Base-by-base conservation (phyloP, 352 stramenopile species). In the Phytophthora hybrid region DNA sequence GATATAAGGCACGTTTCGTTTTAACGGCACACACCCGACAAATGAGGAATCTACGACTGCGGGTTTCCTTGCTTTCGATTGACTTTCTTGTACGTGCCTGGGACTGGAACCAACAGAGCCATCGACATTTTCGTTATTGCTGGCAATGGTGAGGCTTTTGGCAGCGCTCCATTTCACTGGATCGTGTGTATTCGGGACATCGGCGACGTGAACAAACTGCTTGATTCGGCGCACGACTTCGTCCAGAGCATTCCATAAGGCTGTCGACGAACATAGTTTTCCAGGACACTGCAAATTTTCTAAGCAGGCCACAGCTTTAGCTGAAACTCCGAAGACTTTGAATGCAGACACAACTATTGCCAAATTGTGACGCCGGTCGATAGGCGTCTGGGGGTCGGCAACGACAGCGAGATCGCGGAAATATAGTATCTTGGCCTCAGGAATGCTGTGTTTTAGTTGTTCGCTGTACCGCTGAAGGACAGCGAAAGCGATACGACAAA, bases 401-500 rank as follows among this genome's bases (percentile, higher is more conserved):
- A 56, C 39, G 8, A 11, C 9, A 37, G 18, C 29, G 10, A 68
- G 14, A 19, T n/a, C 8, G 1, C 41, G 18, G 26, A 52, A 34
- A 52, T 44, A 14, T 2, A 68, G 54, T 18, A 61, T 16, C 21
- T 55, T 58, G 2, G 7, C n/a, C 23, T 54, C 51, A 21, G 37
- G 10, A 39, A 46, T n/a, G 10, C 18, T 55, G 7, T 41, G 31
- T 4, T 69, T 49, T 21, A 76, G 21, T 13, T 59, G 29, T 8
- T 44, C 46, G 8, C 60, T 44, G 39, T 56, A 77, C 13, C 52
- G 69, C 7, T 52, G 53, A 57, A 66, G 49, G 10, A 85, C 29
- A 5, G 53, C 70, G 47, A 59, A 61, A 54, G 77, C 77, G 18
- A 90, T 74, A 37, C 70, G 74, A 32, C 67, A 78, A n/a, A 90